Evolutionary conservation across 805 yeast genomes (phyloP).

Genomic region (Kodamaea kaohsiungensis): DNA sequence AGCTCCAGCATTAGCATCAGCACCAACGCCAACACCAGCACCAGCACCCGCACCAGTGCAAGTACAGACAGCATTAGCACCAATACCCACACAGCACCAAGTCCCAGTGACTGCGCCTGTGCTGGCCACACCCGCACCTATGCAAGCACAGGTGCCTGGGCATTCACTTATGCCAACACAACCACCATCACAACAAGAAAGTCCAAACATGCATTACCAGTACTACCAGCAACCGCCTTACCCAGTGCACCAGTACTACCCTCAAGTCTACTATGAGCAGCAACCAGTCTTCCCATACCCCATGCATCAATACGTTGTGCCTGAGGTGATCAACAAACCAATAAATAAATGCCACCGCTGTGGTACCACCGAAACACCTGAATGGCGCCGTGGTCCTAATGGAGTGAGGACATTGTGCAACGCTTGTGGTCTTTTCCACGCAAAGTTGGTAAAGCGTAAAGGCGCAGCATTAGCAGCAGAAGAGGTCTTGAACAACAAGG

Average conservation of each 20-base stretch:
- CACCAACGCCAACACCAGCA: constrained; percentile 1
- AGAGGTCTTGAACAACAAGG: constrained; percentile 43
- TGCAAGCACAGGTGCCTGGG: background rate
- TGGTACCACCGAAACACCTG: constrained; percentile 48
- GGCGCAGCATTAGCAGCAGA: constrained; percentile 32
- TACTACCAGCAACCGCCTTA: constrained; percentile 12
- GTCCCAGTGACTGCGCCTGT: background rate
- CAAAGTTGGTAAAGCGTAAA: constrained; percentile 35
- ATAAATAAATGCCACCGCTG: constrained; percentile 44
- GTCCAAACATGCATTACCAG: constrained; percentile 14
- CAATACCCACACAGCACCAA: background rate
- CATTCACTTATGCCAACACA: background rate
- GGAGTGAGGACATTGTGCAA: constrained; percentile 47
- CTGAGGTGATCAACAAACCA: constrained; percentile 36
- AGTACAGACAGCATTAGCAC: background rate
- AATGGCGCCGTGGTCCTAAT: constrained; percentile 47
- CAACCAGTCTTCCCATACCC: constrained; percentile 11
- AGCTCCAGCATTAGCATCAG: constrained; percentile 1
- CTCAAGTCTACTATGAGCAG: constrained; percentile 8
- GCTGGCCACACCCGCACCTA: background rate
- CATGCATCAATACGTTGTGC: constrained; percentile 21
- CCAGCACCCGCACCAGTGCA: background rate
- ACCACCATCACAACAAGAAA: background rate
- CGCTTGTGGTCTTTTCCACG: constrained; percentile 46
- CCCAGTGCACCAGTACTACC: constrained; percentile 7